Evolutionary conservation across 495 filamentous ascomycete species (phyloP), one percentile per base, ranked within the genome.

Genomic region (Venustampulla echinocandica): DNA sequence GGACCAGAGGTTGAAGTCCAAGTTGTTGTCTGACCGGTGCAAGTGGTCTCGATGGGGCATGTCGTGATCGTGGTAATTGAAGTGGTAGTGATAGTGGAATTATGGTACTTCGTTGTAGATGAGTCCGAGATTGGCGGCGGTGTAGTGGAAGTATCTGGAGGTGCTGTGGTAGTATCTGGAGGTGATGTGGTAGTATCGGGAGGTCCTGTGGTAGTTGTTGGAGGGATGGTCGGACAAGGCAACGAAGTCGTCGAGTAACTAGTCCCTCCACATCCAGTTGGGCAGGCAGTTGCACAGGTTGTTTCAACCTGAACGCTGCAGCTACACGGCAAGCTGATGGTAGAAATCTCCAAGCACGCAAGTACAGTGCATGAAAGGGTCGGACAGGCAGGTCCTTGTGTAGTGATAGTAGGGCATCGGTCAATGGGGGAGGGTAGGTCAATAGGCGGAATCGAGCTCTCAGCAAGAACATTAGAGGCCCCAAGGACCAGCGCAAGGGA

Each of bases 1-100:
- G 49, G 49, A 4, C 49, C 49, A 13, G 15, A 4, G 20, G 17
- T 24, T 14, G 42, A 42, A 2, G 25, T 46, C 42, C 42, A 52
- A 2, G 42, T 46, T 21, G 42, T 52, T 7, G 43, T 52, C 24
- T 52, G 49, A 7, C 49, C 49, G 9, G 42, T 24, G 20, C 49
- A 52, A 15, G 49, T 52, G 10, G 24, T 28, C 4, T 25, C 20
- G 9, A 27, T 37, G 3, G 49, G 49, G 15, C 49, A 52, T 10
- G 24, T 35, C 10, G 23, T 41, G 3, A 52, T 24, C 2, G 49
- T 52, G 20, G 14, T 34, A n/a, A 46, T 42, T 2, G 24, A 20
- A n/a, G 48, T 50, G 13, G 18, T 23, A 5, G 47, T 47, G 20
- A 39, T 33, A 5, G 37, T 45, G 11, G 27, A 7, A 13, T 30